Conservation (phyloP, 805 yeast species). For the Ogataea corticis region DNA sequence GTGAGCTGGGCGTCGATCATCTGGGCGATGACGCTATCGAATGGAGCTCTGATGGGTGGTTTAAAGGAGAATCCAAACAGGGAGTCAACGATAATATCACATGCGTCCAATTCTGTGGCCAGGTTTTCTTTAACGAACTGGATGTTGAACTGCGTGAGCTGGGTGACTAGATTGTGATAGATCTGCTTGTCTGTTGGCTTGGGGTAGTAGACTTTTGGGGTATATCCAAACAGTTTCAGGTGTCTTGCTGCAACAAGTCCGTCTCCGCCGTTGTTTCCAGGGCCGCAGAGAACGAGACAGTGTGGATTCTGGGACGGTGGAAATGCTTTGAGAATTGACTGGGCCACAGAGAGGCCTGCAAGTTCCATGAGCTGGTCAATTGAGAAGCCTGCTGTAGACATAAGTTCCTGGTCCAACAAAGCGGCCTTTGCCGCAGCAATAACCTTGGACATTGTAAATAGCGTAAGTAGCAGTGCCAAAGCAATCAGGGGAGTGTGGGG, state of each 20-base stretch:
- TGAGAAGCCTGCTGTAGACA: constrained; percentile 77
- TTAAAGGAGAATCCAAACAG: constrained; percentile 92
- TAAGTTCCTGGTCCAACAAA: constrained; percentile 77
- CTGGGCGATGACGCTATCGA: constrained; percentile 46
- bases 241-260: constrained; percentile 96
- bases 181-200: constrained; percentile 58
- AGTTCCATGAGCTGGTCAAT: constrained; percentile 92
- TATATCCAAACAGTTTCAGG: constrained; percentile 73
- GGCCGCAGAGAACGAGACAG: constrained; percentile 81
- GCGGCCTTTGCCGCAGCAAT: constrained; percentile 64
- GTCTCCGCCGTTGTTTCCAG: constrained; percentile 97
- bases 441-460: constrained; percentile 33
- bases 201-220: constrained; percentile 80
- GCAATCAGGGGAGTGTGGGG: neutral
- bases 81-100: constrained; percentile 69
- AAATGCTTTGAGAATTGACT: constrained; percentile 68
- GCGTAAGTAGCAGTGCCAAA: neutral
- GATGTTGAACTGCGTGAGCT: constrained; percentile 65
- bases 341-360: constrained; percentile 94
- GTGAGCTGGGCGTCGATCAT: constrained; percentile 35
- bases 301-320: constrained; percentile 49
- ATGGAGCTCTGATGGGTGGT: constrained; percentile 85
- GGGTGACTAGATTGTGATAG: constrained; percentile 61
- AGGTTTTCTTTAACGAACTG: constrained; percentile 46
- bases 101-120: constrained; percentile 30